Evolutionary conservation across 441 rosid genomes (phyloP), one percentile per base, ranked within the genome.

Genomic region (Populus hybrid): DNA sequence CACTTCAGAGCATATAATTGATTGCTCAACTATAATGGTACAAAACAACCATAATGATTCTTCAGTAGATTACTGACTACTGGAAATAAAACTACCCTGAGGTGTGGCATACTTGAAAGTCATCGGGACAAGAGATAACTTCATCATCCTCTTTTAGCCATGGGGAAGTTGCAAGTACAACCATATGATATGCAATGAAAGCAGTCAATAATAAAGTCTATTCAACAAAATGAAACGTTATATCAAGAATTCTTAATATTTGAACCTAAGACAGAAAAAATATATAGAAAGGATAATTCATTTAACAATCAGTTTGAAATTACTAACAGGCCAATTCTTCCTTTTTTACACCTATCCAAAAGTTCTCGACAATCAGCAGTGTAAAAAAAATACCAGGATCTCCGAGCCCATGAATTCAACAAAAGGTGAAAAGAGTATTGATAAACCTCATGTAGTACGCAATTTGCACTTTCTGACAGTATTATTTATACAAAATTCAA

Each of bases 21-120:
- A 36, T 21, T 63, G 50, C 46, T 63, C 6, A 67, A 12, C 14
- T 67, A 40, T 14, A 20, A 26, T 20, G n/a, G 18, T 21, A 68
- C 20, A 59, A 42, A 66, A 59, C 36, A 36, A 36, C 24, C 16
- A 57, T 30, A 50, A 30, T 36, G 57, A 40, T 64, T 21, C 12
- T 69, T 59, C 34, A 9, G 61, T 36, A 78, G 28, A 69, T 54
- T 70, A 69, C 67, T 16, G 50, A 69, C 73, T 35, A 78, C 40
- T 21, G 26, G 61, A 32, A 42, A 61, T 70, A 69, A 24, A 36
- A 46, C 54, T 23, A 28, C 63, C 24, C 67, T 21, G 38, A 6
- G 42, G 12, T 21, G 38, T 20, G 42, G 12, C 77, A 64, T 74
- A 30, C 40, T n/a, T 35, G 67, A n/a, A 74, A 74, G n/a, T 26